These are phyloP conservation scores for Phytopythium delawarense DNA, from an alignment of 352 stramenopile species.

Conservation along the genomic window DNA sequence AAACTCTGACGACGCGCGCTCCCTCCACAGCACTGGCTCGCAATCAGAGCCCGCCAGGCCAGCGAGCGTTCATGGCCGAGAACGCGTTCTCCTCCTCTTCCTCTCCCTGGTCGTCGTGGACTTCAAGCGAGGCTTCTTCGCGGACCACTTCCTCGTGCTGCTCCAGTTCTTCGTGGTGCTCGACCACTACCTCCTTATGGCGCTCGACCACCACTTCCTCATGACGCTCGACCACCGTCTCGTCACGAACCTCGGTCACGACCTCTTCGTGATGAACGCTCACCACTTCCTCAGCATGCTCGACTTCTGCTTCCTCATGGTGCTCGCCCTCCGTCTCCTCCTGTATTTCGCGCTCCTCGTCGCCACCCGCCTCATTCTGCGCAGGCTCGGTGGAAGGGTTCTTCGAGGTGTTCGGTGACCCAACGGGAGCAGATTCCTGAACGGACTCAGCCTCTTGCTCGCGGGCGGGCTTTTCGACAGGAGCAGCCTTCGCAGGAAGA, in stretches of 20 bases:
- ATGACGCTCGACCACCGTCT: background rate
- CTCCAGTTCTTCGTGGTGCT: background rate
- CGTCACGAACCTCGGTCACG: background rate
- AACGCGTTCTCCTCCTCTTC: slow-evolving; percentile 14
- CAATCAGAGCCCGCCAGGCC: slow-evolving; percentile 5
- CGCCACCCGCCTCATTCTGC: background rate
- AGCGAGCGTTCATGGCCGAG: slow-evolving; percentile 7
- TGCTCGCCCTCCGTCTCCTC: background rate
- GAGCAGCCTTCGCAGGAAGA: background rate
- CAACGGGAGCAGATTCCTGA: background rate
- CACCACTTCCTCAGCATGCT: background rate
- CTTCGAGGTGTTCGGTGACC: background rate
- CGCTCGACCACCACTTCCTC: background rate
- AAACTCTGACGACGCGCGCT: background rate
- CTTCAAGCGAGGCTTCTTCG: background rate
- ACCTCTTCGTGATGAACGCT: too few species aligned
- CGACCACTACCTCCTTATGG: background rate
- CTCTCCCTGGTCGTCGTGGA: slow-evolving; percentile 2
- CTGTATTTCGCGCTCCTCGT: background rate
- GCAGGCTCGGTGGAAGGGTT: background rate
- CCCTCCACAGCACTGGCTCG: background rate
- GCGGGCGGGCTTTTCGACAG: background rate
- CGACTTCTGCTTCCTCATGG: background rate
- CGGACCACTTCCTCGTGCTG: background rate
- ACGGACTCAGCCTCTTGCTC: background rate